Conservation (phyloP, 1,284 basidiomycete genomes). For the Exobasidium cylindrosporum region DNA sequence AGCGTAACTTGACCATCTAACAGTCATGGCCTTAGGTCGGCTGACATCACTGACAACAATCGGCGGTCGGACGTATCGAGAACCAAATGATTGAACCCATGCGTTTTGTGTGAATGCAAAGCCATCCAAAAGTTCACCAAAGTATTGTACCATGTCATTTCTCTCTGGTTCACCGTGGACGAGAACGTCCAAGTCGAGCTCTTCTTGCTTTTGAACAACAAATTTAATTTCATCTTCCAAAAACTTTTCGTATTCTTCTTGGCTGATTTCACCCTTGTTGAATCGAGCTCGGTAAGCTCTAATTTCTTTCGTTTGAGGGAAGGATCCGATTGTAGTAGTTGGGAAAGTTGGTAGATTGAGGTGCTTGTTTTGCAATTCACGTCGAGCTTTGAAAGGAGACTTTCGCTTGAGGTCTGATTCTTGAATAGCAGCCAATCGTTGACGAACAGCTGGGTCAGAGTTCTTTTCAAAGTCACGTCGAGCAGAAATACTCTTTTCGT, state of each 20-base stretch:
- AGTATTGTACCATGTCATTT: constrained; percentile 99
- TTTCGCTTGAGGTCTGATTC: constrained; percentile 84
- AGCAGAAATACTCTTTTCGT: constrained; percentile 86
- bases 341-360: constrained; percentile 94
- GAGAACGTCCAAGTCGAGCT: constrained; percentile 89
- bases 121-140: constrained; percentile 91
- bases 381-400: constrained; percentile 82
- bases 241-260: constrained; percentile 91
- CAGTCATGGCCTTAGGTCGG: constrained; percentile 89
- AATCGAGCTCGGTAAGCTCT: constrained; percentile 57
- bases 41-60: constrained; percentile 98
- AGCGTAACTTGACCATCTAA: constrained; percentile 94
- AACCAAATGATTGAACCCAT: constrained; percentile 93
- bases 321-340: constrained; percentile 97
- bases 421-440: constrained; percentile 89
- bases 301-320: constrained; percentile 96
- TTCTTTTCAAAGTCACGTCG: constrained; percentile 93
- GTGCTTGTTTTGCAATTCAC: constrained; percentile 83
- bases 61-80: constrained; percentile 94
- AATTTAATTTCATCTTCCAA: constrained; percentile 96
- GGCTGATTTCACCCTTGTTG: constrained; percentile 84
- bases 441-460: constrained; percentile 92
- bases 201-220: constrained; percentile 95
- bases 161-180: constrained; percentile 99
- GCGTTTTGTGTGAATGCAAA: constrained; percentile 98